Conservation (phyloP, 306 rosid species). For the Pachyrhizus erosus region DNA sequence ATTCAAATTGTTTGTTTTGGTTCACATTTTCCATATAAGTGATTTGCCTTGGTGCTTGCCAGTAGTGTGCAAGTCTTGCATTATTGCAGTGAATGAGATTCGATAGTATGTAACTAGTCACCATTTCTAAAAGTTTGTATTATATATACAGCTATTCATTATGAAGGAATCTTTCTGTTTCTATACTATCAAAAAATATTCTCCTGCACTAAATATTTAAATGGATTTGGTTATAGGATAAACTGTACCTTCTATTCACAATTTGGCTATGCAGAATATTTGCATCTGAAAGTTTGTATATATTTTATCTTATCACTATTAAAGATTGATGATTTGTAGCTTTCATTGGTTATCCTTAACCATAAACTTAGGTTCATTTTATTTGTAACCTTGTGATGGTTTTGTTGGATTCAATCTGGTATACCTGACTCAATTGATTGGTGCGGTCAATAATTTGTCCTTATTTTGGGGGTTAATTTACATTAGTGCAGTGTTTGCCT, state of each 20-base stretch:
- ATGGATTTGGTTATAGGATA: slow-evolving; percentile 11
- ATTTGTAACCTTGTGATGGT: slow-evolving; percentile 22
- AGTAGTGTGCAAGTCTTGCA: slow-evolving; percentile 16
- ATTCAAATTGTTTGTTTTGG: slow-evolving; percentile 25
- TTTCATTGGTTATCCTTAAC: slow-evolving; percentile 3
- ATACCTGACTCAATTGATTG: slow-evolving; percentile 17
- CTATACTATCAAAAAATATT: not conserved
- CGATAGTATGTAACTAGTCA: slow-evolving; percentile 3
- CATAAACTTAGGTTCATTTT: not conserved
- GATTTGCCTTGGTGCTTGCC: not conserved
- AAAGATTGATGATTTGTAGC: slow-evolving; percentile 26
- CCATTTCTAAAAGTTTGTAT: slow-evolving; percentile 2
- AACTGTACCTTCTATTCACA: not conserved
- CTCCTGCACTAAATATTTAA: not conserved
- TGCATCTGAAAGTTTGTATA: slow-evolving; percentile 9
- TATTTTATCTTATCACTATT: not conserved
- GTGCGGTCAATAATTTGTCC: not conserved
- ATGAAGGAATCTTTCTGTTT: not conserved
- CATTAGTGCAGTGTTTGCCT: not conserved
- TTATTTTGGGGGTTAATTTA: not conserved
- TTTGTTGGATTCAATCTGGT: slow-evolving; percentile 20
- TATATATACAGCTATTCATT: not conserved
- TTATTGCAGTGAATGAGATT: slow-evolving; percentile 11
- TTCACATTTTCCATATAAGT: slow-evolving; percentile 8
- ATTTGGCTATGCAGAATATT: slow-evolving; percentile 25